A percentile compares a stretch with the other conserved stretches of the same genome.
Conservation (phyloP, 1,284 basidiomycete species). For the Volvariella surrecta region DNA sequence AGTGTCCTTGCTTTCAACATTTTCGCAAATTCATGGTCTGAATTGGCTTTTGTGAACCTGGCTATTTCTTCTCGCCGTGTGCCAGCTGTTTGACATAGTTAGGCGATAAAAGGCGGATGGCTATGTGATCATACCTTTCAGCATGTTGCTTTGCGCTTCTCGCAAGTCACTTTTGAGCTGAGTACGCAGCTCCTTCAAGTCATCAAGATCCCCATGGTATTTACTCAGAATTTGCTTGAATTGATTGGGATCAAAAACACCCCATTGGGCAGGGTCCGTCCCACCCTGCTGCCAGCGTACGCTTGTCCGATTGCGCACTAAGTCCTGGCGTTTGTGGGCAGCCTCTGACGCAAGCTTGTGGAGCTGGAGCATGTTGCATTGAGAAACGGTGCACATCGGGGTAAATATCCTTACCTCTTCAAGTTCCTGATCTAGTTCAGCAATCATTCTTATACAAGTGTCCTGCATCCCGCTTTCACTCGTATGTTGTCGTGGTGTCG, state of each 20-base stretch:
- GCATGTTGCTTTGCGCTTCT: conserved; percentile 52
- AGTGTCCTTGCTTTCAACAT: conserved; percentile 75
- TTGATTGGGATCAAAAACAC: conserved; percentile 38
- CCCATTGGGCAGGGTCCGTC: conserved; percentile 40
- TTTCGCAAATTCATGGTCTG: conserved; percentile 72
- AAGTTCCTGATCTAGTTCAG: conserved; percentile 38
- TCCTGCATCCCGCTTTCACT: conserved; percentile 51
- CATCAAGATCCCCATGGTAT: conserved; percentile 42
- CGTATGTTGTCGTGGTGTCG: no score
- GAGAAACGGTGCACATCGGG: conserved; percentile 5
- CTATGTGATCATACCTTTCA: conserved; percentile 46
- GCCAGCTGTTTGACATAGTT: conserved; percentile 35
- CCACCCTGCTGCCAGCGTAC: conserved; percentile 17
- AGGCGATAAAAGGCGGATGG: conserved; percentile 1
- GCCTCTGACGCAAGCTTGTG: conserved; percentile 26
- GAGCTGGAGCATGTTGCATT: conserved; percentile 26
- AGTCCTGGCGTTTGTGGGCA: conserved; percentile 20
- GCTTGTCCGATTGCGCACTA: conserved; percentile 27
- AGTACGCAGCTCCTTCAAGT: conserved; percentile 35
- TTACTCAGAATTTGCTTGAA: conserved; percentile 41
- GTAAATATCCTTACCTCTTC: conserved; percentile 32
- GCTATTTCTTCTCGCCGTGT: conserved; percentile 69
- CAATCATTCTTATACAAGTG: conserved; percentile 42
- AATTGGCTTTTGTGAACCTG: conserved; percentile 67
- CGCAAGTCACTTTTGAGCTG: conserved; percentile 33